Evolutionary conservation across 345 rosid species (phyloP).

Genomic region (Lepidium sativum): DNA sequence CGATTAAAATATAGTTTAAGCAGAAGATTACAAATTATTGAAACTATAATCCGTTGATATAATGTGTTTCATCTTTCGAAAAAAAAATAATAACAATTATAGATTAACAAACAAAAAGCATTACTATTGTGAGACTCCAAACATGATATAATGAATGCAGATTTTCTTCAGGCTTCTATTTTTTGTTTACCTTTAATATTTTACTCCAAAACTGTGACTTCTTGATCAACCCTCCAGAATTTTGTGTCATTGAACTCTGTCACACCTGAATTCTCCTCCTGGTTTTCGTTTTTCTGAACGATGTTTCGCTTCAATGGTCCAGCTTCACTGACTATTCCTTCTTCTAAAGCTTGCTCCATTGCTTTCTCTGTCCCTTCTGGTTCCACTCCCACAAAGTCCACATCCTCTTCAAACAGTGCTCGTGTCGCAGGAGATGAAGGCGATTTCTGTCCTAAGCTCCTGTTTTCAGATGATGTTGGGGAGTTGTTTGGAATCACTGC

Average conservation of each 20-base stretch:
- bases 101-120: neutral
- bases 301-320: slow-evolving; percentile 69
- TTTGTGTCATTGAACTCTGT: slow-evolving; percentile 87
- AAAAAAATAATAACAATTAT: neutral
- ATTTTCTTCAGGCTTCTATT: neutral
- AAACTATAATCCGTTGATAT: neutral
- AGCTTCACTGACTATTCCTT: slow-evolving; percentile 94
- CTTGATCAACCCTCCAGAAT: slow-evolving; percentile 93
- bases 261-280: slow-evolving; percentile 42
- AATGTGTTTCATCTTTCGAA: neutral
- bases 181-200: neutral
- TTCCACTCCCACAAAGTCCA: slow-evolving; percentile 91
- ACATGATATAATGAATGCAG: neutral
- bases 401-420: slow-evolving; percentile 91
- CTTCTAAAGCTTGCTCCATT: slow-evolving; percentile 87
- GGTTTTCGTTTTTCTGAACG: slow-evolving; percentile 45
- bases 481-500: slow-evolving; percentile 50
- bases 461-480: slow-evolving; percentile 37
- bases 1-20: neutral
- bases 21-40: neutral
- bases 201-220: slow-evolving; percentile 77
- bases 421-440: slow-evolving; percentile 39
- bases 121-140: neutral
- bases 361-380: slow-evolving; percentile 87
- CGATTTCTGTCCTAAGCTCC: slow-evolving; percentile 14